Evolutionary conservation across 805 yeast genomes (phyloP), one percentile per base, ranked within the genome.

Genomic region (Wickerhamomyces alni): DNA sequence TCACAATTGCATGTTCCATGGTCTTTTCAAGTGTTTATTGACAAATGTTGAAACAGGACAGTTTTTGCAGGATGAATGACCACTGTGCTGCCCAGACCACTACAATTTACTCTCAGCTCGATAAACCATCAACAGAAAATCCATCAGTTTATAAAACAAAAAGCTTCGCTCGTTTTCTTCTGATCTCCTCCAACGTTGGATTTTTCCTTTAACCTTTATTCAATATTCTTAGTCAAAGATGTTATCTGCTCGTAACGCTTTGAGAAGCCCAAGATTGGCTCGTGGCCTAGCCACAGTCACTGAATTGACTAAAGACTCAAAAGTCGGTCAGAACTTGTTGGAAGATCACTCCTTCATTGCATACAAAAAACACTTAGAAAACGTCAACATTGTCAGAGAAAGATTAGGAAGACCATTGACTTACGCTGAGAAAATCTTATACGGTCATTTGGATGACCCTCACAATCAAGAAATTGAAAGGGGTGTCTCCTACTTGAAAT

Each of bases 401-500:
- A 79, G 95, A 67, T 74, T 87, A 52, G 74, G 76, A 57, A 81
- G 94, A 65, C 98, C 97, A 30, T 75, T 91, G 58, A 91, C 98
- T 39, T 81, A 87, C 59, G 97, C 96, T 48, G 98, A 91, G 73
- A 91, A 91, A 74, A 78, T 91, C 52, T 74, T 91, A 51, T 93
- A 91, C 69, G 91, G 96, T 50, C 98, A 91, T 70, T 76, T 91
- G 64, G 96, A 85, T 59, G 78, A 91, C 59, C 97, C 97, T 47
- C 89, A 84, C 55, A 88, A 77, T 52, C 87, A 87, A 67, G 81
- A 83, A 49, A 78, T 84, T 54, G 76, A 69, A 66, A 82, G 98
- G 65, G 97, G 98, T 61, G 76, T 79, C 42, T 82, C 93, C 36
- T 91, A 91, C 70, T 75, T 89, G 66, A 91, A 91, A 70, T 76